phyloP scores from a whole-genome alignment of 2,329 filamentous ascomycete genomes.

The Aspergillus flavus region DNA sequence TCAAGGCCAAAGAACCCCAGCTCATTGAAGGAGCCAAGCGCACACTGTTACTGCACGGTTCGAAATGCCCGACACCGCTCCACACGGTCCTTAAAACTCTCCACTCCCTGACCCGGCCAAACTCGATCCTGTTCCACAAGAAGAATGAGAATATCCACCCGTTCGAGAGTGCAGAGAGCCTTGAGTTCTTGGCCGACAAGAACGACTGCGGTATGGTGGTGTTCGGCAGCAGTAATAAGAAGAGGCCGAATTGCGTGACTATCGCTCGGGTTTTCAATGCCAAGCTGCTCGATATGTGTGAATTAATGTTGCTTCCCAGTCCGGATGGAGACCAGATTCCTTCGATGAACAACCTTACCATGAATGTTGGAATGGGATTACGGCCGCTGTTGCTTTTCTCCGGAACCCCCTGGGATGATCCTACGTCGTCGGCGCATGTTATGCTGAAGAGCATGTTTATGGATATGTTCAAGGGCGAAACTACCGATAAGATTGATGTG shows the following conservation, averaged over 20 bases:
- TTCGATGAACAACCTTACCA: constrained; percentile 60
- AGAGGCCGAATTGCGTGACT: constrained; percentile 89
- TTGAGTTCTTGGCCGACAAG: constrained; percentile 96
- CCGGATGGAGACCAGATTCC: constrained; percentile 51
- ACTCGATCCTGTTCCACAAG: constrained; percentile 90
- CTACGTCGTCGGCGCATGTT: constrained; percentile 76
- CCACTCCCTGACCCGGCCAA: constrained; percentile 78
- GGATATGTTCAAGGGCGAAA: constrained; percentile 88
- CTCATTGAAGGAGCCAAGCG: constrained; percentile 86
- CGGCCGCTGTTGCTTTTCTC: constrained; percentile 92
- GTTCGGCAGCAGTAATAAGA: constrained; percentile 86
- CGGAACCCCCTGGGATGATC: constrained; percentile 83
- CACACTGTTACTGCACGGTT: constrained; percentile 85
- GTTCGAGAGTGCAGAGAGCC: constrained; percentile 83
- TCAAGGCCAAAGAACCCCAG: constrained; percentile 92
- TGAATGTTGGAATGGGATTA: constrained; percentile 70
- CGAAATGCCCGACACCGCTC: constrained; percentile 77
- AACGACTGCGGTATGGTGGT: constrained; percentile 88
- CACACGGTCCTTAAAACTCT: constrained; percentile 85
- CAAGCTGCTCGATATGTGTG: constrained; percentile 92
- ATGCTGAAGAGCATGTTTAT: constrained; percentile 83
- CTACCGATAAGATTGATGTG: constrained; percentile 82
- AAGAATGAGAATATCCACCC: constrained; percentile 90
- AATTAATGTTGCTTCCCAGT: constrained; percentile 78
- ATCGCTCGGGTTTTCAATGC: constrained; percentile 79